These are phyloP conservation scores for Solanum hybrid DNA, from an alignment of 305 asterid genomes.

Conservation along the genomic window DNA sequence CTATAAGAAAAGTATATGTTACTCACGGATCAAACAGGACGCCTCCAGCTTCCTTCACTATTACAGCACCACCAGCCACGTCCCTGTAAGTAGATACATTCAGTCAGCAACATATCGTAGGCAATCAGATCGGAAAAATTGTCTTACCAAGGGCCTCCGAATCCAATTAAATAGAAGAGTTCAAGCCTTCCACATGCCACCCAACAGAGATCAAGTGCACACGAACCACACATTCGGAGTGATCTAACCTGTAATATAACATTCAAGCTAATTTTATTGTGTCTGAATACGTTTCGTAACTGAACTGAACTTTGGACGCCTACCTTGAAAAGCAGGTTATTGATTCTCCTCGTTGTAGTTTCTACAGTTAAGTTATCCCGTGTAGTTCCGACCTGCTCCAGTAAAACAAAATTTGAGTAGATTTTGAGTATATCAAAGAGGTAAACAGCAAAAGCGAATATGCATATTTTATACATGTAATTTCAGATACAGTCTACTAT, in stretches of 20 bases:
- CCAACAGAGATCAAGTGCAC: slow-evolving; percentile 90
- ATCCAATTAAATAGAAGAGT: slow-evolving; percentile 68
- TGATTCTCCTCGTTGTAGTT: slow-evolving; percentile 54
- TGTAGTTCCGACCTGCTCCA: slow-evolving; percentile 52
- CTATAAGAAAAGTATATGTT: not conserved
- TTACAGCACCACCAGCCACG: slow-evolving; percentile 85
- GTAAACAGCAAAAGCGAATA: not conserved
- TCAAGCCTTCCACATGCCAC: slow-evolving; percentile 92
- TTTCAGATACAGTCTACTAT: no score
- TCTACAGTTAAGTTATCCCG: slow-evolving; percentile 65
- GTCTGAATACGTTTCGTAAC: no score
- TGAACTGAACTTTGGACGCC: not conserved
- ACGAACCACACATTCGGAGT: slow-evolving; percentile 86
- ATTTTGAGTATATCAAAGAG: not conserved
- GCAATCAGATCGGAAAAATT: not conserved
- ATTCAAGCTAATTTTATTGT: not conserved
- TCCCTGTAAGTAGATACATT: slow-evolving; percentile 46
- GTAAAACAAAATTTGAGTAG: not conserved
- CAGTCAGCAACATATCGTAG: not conserved
- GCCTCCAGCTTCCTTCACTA: slow-evolving; percentile 89
- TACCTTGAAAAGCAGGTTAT: slow-evolving; percentile 74
- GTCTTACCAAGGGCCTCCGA: slow-evolving; percentile 84
- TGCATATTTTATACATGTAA: no score
- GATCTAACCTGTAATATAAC: slow-evolving; percentile 60
- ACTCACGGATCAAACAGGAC: slow-evolving; percentile 86